Conservation (phyloP, 345 rosid genomes). For the Syzygium oleosum region DNA sequence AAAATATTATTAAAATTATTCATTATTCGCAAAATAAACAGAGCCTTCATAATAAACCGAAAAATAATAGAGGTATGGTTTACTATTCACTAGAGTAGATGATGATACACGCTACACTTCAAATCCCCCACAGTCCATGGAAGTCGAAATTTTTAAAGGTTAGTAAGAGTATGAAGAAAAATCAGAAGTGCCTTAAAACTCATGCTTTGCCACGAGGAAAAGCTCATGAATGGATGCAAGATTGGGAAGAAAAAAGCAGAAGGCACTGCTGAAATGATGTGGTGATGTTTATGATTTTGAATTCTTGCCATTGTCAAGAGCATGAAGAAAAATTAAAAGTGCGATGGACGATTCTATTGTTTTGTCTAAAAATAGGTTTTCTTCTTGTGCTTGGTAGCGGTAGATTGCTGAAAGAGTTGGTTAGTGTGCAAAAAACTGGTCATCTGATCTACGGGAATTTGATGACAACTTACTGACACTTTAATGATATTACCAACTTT, state of each 20-base stretch:
- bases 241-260: not conserved
- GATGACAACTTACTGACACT: not conserved
- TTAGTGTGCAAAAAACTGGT: not conserved
- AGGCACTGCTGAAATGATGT: not conserved
- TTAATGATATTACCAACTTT: not conserved
- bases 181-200: not conserved
- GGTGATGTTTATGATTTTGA: not conserved
- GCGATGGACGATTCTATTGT: not conserved
- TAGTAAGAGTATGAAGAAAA: too few relatives aligned
- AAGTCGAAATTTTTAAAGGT: too few relatives aligned
- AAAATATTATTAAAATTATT: not conserved
- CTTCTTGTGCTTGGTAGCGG: not conserved
- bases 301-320: not conserved
- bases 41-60: not conserved
- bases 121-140: too few relatives aligned
- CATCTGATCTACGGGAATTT: not conserved
- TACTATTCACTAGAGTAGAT: not conserved
- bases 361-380: not conserved
- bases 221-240: not conserved
- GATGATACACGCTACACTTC: not conserved
- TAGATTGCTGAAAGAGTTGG: not conserved
- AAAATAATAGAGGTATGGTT: not conserved
- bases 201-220: not conserved
- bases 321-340: not conserved
- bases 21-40: not conserved